Conservation (phyloP, 495 filamentous ascomycete genomes). For the Trichoderma erinaceum region DNA sequence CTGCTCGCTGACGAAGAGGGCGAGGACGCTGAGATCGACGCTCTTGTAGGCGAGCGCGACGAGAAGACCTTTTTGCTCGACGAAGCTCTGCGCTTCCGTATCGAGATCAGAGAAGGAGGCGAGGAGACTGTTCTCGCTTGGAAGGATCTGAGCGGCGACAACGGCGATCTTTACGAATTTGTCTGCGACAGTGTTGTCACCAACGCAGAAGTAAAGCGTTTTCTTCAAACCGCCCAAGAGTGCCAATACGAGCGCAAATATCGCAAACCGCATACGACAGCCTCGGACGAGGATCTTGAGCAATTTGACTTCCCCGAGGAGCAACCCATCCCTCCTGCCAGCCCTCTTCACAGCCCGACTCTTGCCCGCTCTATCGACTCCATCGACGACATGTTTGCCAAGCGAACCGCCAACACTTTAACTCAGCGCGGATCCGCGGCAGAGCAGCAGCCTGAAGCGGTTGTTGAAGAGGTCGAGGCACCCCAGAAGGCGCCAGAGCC, state of each 20-base stretch:
- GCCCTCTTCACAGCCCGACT: slow-evolving; percentile 63
- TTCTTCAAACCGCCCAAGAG: slow-evolving; percentile 78
- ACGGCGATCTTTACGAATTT: slow-evolving; percentile 92
- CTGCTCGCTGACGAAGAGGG: slow-evolving; percentile 74
- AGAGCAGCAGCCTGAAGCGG: background rate
- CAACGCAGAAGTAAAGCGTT: slow-evolving; percentile 64
- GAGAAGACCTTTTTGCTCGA: slow-evolving; percentile 96
- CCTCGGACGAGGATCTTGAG: slow-evolving; percentile 71
- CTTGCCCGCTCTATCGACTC: slow-evolving; percentile 39
- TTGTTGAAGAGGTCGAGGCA: slow-evolving; percentile 13
- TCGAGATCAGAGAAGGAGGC: slow-evolving; percentile 62
- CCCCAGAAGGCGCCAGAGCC: slow-evolving; percentile 23
- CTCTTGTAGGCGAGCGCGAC: slow-evolving; percentile 68
- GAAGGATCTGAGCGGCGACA: slow-evolving; percentile 90
- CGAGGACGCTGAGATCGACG: slow-evolving; percentile 66
- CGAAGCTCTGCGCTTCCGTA: slow-evolving; percentile 81
- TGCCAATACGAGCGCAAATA: slow-evolving; percentile 98
- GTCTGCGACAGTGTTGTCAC: slow-evolving; percentile 74
- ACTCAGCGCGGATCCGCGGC: slow-evolving; percentile 27
- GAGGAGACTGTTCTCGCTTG: slow-evolving; percentile 83
- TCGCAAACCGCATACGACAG: slow-evolving; percentile 66
- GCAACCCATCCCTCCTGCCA: slow-evolving; percentile 74
- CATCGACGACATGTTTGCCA: slow-evolving; percentile 38
- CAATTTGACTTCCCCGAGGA: slow-evolving; percentile 77
- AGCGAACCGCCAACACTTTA: slow-evolving; percentile 30